Conservation (phyloP, 306 rosid genomes). For the Benincasa hispida region DNA sequence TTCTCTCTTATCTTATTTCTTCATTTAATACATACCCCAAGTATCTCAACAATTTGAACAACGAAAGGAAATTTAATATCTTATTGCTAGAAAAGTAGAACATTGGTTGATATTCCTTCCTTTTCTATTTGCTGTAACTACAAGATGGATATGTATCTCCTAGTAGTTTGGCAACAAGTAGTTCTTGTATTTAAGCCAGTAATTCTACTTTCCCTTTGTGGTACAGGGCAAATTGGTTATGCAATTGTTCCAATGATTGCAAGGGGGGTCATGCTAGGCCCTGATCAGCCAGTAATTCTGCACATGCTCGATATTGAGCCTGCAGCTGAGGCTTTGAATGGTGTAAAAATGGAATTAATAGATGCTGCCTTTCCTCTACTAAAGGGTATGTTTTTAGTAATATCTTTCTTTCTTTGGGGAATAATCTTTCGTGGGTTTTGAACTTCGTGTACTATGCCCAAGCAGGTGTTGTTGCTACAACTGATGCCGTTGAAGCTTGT, state of each 20-base stretch:
- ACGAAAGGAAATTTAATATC: background rate
- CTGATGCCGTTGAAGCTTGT: constrained; percentile 91
- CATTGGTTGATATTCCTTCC: background rate
- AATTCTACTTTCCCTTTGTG: background rate
- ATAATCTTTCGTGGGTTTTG: background rate
- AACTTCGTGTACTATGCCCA: background rate
- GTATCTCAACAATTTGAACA: background rate
- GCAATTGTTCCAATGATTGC: constrained; percentile 98
- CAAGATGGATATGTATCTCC: background rate
- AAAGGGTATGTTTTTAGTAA: constrained; percentile 29
- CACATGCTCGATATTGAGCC: constrained; percentile 88
- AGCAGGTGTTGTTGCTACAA: constrained; percentile 94
- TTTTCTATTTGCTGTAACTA: background rate
- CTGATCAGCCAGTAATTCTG: constrained; percentile 89
- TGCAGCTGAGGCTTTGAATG: constrained; percentile 88
- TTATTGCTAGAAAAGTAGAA: background rate
- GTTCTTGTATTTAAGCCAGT: background rate
- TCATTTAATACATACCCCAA: background rate
- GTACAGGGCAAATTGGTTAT: constrained; percentile 87
- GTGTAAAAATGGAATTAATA: constrained; percentile 82
- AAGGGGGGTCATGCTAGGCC: constrained; percentile 88
- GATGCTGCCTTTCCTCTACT: constrained; percentile 94
- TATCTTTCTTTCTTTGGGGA: background rate
- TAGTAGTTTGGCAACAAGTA: background rate
- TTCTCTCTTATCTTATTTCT: background rate